A percentile compares a stretch with the other conserved stretches of the same genome.
These are phyloP conservation scores for Didymella segeticola DNA, from an alignment of 2,329 filamentous ascomycete species.

Conservation along the genomic window DNA sequence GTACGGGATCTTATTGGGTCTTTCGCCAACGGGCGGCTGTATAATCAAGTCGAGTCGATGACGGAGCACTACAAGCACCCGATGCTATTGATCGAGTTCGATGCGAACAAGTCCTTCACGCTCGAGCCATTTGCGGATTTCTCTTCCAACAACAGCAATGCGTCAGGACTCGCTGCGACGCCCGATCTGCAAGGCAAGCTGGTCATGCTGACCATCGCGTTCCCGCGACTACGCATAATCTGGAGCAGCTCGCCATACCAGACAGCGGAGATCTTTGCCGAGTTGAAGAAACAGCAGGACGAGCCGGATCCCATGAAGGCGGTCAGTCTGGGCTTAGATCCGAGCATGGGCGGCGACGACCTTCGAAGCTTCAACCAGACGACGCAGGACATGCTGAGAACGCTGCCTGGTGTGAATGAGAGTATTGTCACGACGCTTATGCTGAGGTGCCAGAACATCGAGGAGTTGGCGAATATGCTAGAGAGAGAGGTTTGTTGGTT, in stretches of 20 bases:
- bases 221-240: conserved; percentile 86
- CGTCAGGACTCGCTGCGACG: conserved; percentile 61
- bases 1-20: conserved; percentile 90
- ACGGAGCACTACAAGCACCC: conserved; percentile 87
- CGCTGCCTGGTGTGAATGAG: conserved; percentile 78
- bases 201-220: conserved; percentile 89
- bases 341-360: conserved; percentile 60
- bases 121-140: conserved; percentile 68
- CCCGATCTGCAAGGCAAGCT: conserved; percentile 90
- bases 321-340: conserved; percentile 79
- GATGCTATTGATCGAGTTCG: conserved; percentile 96
- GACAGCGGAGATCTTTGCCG: conserved; percentile 95
- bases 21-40: conserved; percentile 89
- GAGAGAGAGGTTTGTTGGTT: conserved; percentile 73
- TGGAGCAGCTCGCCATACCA: conserved; percentile 95
- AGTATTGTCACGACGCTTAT: conserved; percentile 78
- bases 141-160: conserved; percentile 51
- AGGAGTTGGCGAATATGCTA: conserved; percentile 86
- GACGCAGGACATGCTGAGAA: conserved; percentile 87
- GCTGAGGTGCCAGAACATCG: conserved; percentile 75
- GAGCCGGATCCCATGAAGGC: conserved; percentile 92
- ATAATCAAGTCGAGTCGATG: conserved; percentile 93
- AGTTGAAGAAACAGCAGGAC: conserved; percentile 85
- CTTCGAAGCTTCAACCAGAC: conserved; percentile 79
- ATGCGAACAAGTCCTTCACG: conserved; percentile 96